phyloP scores from a whole-genome alignment of 2,329 filamentous ascomycete species.

The Ophiostoma fasciatum region DNA sequence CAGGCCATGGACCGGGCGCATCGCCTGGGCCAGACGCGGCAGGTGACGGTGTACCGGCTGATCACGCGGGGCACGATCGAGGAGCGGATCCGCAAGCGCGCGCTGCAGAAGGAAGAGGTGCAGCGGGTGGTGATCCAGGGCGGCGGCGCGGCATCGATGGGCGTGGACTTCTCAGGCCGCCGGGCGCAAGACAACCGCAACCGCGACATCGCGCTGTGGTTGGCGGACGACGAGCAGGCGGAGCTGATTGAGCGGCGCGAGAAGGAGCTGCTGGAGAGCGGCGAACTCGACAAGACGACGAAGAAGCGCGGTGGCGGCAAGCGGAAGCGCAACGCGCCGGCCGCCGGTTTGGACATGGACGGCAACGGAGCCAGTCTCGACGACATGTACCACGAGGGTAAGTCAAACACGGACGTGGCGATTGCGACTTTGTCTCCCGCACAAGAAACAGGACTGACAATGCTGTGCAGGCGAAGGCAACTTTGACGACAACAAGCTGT shows the following conservation, averaged over 20 bases:
- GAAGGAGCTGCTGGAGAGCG: slow-evolving; percentile 66
- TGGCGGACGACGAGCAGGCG: slow-evolving; percentile 92
- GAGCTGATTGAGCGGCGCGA: slow-evolving; percentile 88
- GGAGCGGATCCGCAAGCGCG: slow-evolving; percentile 92
- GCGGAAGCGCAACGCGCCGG: slow-evolving; percentile 29
- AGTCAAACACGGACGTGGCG: too few species aligned
- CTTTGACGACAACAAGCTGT: slow-evolving; percentile 76
- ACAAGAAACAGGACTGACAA: too few species aligned
- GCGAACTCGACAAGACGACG: slow-evolving; percentile 44
- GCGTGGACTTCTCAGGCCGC: slow-evolving; percentile 91
- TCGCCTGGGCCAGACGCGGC: slow-evolving; percentile 86
- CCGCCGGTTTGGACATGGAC: slow-evolving; percentile 12
- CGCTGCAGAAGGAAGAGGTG: slow-evolving; percentile 95
- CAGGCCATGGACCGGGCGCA: slow-evolving; percentile 99
- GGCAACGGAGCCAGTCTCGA: slow-evolving; percentile 55
- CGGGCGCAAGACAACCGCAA: slow-evolving; percentile 79
- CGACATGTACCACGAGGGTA: slow-evolving; percentile 98
- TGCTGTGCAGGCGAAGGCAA: slow-evolving; percentile 68
- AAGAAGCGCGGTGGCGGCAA: slow-evolving; percentile 45
- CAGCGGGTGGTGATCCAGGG: slow-evolving; percentile 94
- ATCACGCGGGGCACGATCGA: slow-evolving; percentile 96
- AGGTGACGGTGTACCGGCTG: slow-evolving; percentile 94
- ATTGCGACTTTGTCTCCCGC: too few species aligned
- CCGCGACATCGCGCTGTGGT: slow-evolving; percentile 97
- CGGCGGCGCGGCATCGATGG: slow-evolving; percentile 35